These are phyloP conservation scores for Byssochlamys sp. DNA, from an alignment of 2,329 filamentous ascomycete genomes.

Conservation along the genomic window DNA sequence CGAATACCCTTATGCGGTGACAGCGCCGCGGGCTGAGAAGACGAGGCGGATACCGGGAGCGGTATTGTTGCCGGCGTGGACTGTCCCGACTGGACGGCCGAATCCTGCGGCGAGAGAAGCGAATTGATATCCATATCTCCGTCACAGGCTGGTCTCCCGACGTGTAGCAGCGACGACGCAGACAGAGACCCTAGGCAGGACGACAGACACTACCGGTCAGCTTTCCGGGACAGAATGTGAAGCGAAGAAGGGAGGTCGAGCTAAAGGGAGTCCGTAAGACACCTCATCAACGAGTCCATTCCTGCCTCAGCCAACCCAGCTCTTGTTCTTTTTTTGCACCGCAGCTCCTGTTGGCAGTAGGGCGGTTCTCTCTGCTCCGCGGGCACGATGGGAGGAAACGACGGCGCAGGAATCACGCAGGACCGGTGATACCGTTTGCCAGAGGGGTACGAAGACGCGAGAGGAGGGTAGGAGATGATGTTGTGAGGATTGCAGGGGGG, in stretches of 20 bases:
- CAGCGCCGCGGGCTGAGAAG: constrained; percentile 13
- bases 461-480: not conserved
- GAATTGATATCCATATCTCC: constrained; percentile 37
- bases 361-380: not conserved
- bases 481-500: not conserved
- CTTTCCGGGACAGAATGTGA: not conserved
- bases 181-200: not conserved
- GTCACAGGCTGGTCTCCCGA: not conserved
- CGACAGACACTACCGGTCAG: not conserved
- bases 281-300: constrained; percentile 5
- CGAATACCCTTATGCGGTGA: constrained; percentile 29
- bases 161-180: not conserved
- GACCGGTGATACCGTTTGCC: not conserved
- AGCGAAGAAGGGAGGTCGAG: not conserved
- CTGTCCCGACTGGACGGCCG: constrained; percentile 28
- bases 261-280: not conserved
- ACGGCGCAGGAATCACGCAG: not conserved
- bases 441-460: not conserved
- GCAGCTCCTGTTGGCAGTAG: not conserved
- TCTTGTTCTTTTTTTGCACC: not conserved
- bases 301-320: constrained; percentile 1
- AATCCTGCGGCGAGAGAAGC: constrained; percentile 36
- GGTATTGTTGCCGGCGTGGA: constrained; percentile 21
- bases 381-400: not conserved
- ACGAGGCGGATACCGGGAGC: constrained; percentile 18